Conservation (phyloP, 2,329 filamentous ascomycete genomes). For the Phoma sp. region DNA sequence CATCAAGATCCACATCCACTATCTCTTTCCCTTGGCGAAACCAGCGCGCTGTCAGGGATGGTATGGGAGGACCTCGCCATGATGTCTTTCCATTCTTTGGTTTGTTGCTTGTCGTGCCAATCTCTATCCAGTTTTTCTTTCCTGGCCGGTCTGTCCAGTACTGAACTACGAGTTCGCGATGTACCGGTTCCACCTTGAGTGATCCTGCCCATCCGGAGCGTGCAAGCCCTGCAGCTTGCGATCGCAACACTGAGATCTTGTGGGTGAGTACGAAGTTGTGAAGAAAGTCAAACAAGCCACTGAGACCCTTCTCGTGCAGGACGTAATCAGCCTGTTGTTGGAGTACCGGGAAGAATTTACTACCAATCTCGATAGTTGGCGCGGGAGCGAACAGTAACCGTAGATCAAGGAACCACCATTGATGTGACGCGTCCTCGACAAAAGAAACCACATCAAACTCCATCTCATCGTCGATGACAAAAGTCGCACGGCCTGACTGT, state of each 20-base stretch:
- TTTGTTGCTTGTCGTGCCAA: slow-evolving; percentile 77
- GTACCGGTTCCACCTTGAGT: slow-evolving; percentile 78
- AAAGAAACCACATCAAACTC: slow-evolving; percentile 92
- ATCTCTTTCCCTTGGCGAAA: slow-evolving; percentile 83
- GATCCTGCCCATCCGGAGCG: slow-evolving; percentile 79
- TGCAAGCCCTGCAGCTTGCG: slow-evolving; percentile 76
- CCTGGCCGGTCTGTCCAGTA: slow-evolving; percentile 82
- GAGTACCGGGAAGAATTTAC: slow-evolving; percentile 63
- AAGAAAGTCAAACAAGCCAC: slow-evolving; percentile 83
- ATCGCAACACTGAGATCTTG: slow-evolving; percentile 83
- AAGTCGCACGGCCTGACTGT: slow-evolving; percentile 86
- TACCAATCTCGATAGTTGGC: slow-evolving; percentile 65
- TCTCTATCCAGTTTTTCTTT: slow-evolving; percentile 87
- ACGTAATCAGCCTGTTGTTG: slow-evolving; percentile 74
- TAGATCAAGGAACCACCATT: slow-evolving; percentile 95
- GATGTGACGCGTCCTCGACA: slow-evolving; percentile 80
- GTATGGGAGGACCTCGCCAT: slow-evolving; percentile 43
- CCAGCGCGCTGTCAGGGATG: slow-evolving; percentile 73
- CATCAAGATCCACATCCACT: slow-evolving; percentile 68
- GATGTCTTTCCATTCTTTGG: slow-evolving; percentile 43
- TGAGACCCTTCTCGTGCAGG: slow-evolving; percentile 73
- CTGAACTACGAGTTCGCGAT: slow-evolving; percentile 83
- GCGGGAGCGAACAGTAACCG: slow-evolving; percentile 80
- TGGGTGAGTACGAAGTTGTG: slow-evolving; percentile 89
- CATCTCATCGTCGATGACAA: slow-evolving; percentile 82